Conservation (phyloP, 2,329 filamentous ascomycete species). For the Bipolaris sorokiniana region DNA sequence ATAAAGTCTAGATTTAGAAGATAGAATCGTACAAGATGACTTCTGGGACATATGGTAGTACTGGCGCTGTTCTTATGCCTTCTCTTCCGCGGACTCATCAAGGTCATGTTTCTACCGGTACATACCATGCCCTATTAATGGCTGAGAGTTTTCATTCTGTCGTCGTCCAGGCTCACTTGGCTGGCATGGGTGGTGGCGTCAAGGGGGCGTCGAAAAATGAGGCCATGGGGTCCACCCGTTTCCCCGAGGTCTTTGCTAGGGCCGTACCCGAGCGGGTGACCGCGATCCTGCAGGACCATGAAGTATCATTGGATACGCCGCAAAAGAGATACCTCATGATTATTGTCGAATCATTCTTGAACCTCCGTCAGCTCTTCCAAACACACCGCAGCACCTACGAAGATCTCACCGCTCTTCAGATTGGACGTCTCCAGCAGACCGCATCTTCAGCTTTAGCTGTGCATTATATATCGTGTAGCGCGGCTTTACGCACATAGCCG, state of each 20-base stretch:
- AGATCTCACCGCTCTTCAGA: neutral
- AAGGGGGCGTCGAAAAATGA: neutral
- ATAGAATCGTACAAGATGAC: neutral
- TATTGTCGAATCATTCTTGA: neutral
- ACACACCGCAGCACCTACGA: neutral
- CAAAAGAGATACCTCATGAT: neutral
- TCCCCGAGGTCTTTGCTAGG: constrained; percentile 10
- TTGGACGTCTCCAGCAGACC: neutral
- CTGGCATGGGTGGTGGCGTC: neutral
- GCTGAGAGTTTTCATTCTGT: neutral
- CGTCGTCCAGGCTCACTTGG: neutral
- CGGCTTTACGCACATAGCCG: neutral
- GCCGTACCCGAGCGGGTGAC: neutral
- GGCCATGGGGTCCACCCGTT: constrained; percentile 2
- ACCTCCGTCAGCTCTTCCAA: neutral
- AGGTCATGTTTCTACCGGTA: neutral
- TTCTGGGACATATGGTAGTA: constrained; percentile 4
- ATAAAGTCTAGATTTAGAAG: neutral
- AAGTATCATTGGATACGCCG: neutral
- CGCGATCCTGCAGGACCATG: constrained; percentile 1
- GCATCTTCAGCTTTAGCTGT: neutral
- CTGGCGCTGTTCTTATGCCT: constrained; percentile 9
- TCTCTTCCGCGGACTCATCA: neutral
- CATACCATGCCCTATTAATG: neutral
- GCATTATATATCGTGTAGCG: neutral